Conservation (phyloP, 805 yeast genomes). For the Nakazawaea anatomiae region DNA sequence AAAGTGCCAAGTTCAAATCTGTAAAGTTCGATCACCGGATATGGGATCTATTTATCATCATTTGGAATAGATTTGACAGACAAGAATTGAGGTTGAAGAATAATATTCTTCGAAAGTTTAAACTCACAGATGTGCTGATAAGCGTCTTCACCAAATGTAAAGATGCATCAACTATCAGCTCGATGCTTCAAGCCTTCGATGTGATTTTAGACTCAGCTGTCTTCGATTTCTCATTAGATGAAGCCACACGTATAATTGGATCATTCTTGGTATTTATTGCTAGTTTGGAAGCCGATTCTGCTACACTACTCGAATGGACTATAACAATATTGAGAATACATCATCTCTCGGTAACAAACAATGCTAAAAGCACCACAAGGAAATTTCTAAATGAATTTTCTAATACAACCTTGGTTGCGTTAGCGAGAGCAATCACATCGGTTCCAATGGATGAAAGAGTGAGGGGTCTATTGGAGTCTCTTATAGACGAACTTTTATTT, state of each 20-base stretch:
- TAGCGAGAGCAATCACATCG: slow-evolving; percentile 11
- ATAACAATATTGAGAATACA: slow-evolving; percentile 19
- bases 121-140: slow-evolving; percentile 30
- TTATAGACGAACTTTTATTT: slow-evolving; percentile 23
- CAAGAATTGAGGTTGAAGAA: slow-evolving; percentile 28
- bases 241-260: not conserved
- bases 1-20: slow-evolving; percentile 31
- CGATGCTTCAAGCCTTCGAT: slow-evolving; percentile 16
- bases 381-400: slow-evolving; percentile 21
- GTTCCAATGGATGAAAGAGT: not conserved
- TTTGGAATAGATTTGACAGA: slow-evolving; percentile 18
- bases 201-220: slow-evolving; percentile 13
- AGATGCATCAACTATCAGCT: slow-evolving; percentile 14
- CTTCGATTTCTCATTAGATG: slow-evolving; percentile 15
- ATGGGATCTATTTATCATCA: slow-evolving; percentile 45
- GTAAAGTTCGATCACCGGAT: slow-evolving; percentile 37
- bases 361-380: slow-evolving; percentile 10
- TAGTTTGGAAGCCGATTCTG: slow-evolving; percentile 1
- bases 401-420: slow-evolving; percentile 17
- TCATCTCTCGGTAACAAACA: slow-evolving; percentile 5
- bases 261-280: slow-evolving; percentile 3
- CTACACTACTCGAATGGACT: slow-evolving; percentile 16
- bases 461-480: slow-evolving; percentile 7
- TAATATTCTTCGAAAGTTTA: slow-evolving; percentile 34
- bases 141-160: slow-evolving; percentile 17